These are phyloP conservation scores for Actinomucor elegans DNA, from an alignment of 371 early-diverging fungal genomes.

Conservation along the genomic window DNA sequence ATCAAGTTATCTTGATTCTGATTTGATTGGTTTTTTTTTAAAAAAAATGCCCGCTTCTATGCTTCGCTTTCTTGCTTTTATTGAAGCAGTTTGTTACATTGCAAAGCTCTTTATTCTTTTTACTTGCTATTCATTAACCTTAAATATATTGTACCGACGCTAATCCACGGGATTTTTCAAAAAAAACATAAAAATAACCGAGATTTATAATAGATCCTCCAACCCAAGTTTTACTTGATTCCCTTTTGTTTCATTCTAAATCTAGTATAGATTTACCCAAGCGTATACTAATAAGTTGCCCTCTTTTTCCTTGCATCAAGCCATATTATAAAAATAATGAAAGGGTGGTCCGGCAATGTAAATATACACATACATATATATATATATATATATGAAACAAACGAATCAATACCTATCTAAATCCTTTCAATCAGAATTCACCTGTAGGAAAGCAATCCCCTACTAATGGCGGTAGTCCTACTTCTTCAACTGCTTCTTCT, in stretches of 20 bases:
- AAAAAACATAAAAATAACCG: no score
- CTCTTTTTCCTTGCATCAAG: conserved; percentile 1
- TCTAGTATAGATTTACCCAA: no score
- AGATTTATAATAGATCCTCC: conserved; percentile 1
- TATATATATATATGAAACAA: not conserved
- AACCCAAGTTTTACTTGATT: not conserved
- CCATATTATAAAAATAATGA: conserved; percentile 16
- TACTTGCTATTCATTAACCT: no score
- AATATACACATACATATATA: not conserved
- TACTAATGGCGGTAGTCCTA: not conserved
- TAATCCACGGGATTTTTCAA: no score
- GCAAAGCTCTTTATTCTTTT: no score
- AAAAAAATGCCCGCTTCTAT: no score
- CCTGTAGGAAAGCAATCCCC: conserved; percentile 5
- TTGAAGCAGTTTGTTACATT: no score
- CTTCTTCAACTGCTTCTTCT: not conserved
- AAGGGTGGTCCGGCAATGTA: conserved; percentile 23
- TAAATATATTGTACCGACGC: no score
- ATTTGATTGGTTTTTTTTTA: no score
- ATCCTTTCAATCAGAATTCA: not conserved
- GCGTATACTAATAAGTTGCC: no score
- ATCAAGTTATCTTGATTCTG: no score
- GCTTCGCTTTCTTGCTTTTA: no score
- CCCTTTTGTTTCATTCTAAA: not conserved
- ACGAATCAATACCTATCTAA: not conserved